phyloP scores from a whole-genome alignment of 257 asterid species.

The Penstemon barbatus region DNA sequence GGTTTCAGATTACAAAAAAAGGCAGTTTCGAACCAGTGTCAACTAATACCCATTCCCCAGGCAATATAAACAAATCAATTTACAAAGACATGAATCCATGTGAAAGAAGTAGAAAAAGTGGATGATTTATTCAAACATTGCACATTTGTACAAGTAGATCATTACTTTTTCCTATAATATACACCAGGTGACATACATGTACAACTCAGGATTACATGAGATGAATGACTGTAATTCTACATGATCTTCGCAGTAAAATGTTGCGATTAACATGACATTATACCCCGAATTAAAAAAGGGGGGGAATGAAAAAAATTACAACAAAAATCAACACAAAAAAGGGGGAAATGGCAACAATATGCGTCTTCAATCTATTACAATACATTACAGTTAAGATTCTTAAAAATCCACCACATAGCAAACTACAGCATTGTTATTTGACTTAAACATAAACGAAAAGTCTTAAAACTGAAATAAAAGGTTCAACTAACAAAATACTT shows the following conservation, averaged over 20 bases:
- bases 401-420: conserved; percentile 42
- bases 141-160: not conserved
- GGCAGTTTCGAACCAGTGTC: no score
- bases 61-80: not conserved
- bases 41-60: no score
- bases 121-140: not conserved
- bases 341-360: conserved; percentile 37
- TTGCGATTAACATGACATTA: conserved; percentile 30
- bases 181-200: conserved; percentile 21
- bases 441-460: conserved; percentile 39
- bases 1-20: no score
- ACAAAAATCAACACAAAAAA: conserved; percentile 35
- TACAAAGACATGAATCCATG: not conserved
- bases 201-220: conserved; percentile 31
- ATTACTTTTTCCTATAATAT: not conserved
- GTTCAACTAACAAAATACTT: conserved; percentile 39
- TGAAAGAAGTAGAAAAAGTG: not conserved
- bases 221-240: conserved; percentile 37
- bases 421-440: conserved; percentile 44
- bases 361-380: conserved; percentile 50
- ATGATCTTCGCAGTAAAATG: conserved; percentile 29
- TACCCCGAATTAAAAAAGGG: conserved; percentile 38
- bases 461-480: conserved; percentile 39
- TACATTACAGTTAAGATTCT: conserved; percentile 38
- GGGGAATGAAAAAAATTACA: conserved; percentile 37